Conservation (phyloP, 768 basidiomycete genomes). For the Hygrophoropsis aurantiaca region DNA sequence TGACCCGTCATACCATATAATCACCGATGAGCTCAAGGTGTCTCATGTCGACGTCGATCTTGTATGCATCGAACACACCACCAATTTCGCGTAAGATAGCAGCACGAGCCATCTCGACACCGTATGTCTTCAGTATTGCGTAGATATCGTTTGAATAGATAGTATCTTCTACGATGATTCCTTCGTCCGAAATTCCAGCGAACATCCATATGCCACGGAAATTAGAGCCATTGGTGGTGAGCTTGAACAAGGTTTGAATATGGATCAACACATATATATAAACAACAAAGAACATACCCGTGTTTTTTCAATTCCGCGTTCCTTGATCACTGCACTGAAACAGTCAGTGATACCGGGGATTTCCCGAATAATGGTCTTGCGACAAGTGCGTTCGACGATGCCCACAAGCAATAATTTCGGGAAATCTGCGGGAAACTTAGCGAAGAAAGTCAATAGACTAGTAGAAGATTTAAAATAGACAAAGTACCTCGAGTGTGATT, state of each 20-base stretch:
- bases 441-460: slow-evolving; percentile 1
- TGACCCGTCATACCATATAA: slow-evolving; percentile 79
- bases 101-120: slow-evolving; percentile 94
- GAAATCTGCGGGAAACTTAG: slow-evolving; percentile 83
- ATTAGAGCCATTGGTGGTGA: slow-evolving; percentile 93
- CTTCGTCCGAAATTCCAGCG: slow-evolving; percentile 48
- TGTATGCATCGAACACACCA: slow-evolving; percentile 91
- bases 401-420: slow-evolving; percentile 94
- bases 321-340: slow-evolving; percentile 60
- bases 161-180: slow-evolving; percentile 71
- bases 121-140: slow-evolving; percentile 87
- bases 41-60: slow-evolving; percentile 90
- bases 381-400: slow-evolving; percentile 85
- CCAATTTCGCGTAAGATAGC: slow-evolving; percentile 90
- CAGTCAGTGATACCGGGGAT: slow-evolving; percentile 88
- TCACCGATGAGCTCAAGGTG: slow-evolving; percentile 98
- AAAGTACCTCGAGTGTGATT: slow-evolving; percentile 76
- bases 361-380: slow-evolving; percentile 83
- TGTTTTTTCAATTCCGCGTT: slow-evolving; percentile 49
- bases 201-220: slow-evolving; percentile 87
- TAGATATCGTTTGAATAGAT: slow-evolving; percentile 96
- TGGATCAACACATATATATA: neutral
- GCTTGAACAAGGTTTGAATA: slow-evolving; percentile 36
- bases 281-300: slow-evolving; percentile 34
- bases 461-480: neutral